Conservation (phyloP, 2,329 filamentous ascomycete genomes). For the Stagonosporopsis rhizophila region DNA sequence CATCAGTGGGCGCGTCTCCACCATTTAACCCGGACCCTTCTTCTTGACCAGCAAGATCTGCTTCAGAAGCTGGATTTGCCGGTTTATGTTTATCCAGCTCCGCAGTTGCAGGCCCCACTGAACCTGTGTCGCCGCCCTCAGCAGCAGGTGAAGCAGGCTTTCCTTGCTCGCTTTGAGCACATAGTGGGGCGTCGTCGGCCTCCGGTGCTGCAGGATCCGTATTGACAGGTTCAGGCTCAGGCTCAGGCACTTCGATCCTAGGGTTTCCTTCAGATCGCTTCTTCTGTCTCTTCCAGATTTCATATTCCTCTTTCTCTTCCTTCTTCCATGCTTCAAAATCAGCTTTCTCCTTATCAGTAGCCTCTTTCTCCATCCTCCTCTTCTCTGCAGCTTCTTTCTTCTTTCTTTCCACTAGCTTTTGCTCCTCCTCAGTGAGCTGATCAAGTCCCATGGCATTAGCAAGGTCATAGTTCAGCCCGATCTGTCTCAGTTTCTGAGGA, state of each 20-base stretch:
- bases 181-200: neutral
- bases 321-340: conserved; percentile 47
- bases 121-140: neutral
- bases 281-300: conserved; percentile 33
- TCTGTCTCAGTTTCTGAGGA: conserved; percentile 64
- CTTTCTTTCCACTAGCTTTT: conserved; percentile 50
- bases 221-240: neutral
- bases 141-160: neutral
- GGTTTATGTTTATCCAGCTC: neutral
- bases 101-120: neutral
- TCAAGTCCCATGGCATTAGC: conserved; percentile 70
- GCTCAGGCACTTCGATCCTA: neutral
- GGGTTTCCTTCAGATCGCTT: conserved; percentile 3
- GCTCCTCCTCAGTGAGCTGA: conserved; percentile 56
- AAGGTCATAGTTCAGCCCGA: conserved; percentile 73
- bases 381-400: conserved; percentile 44
- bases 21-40: neutral
- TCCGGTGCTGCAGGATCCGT: neutral
- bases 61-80: neutral
- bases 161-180: neutral
- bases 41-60: neutral
- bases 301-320: conserved; percentile 34
- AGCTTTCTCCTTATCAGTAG: conserved; percentile 41
- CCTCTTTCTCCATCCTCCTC: conserved; percentile 37
- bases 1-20: neutral